Evolutionary conservation across 1,284 basidiomycete genomes (phyloP), one percentile per base, ranked within the genome.

Genomic region (Leccinum subrobustum): DNA sequence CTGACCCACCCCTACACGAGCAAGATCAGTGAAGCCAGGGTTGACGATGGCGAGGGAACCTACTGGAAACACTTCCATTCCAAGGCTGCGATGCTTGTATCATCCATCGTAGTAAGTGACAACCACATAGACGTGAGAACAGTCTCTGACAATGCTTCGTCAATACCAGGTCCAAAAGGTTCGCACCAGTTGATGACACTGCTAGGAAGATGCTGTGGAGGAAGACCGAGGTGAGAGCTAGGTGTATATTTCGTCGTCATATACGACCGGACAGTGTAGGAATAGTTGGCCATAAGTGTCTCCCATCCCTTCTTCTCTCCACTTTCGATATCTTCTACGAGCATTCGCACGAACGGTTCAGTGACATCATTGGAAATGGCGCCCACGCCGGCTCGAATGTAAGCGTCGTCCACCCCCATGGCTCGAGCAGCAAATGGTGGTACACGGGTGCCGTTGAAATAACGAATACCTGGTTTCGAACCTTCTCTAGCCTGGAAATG

Each of bases 121-220:
- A 58, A 0, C 1, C 6, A 39, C 0, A 3, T n/a, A 27, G 50
- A 52, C 50, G 27, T 12, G 16, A 63, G 23, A 60, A 65, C 23
- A 4, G n/a, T 0, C 4, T 63, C 53, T 35, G 20, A 9, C 3
- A 63, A 52, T 12, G 48, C 42, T 20, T 2, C 2, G 4, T 62
- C 53, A 23, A 14, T 35, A 23, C 11, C 0, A n/a, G 2, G 4
- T 50, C 4, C 57, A 20, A 72, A 55, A 4, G 60, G 61, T 31
- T 37, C 64, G 20, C 64, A 67, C 69, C 70, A 73, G 50, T 68
- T 63, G 52, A 72, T 62, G 2, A 64, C 63, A 9, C 62, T 64
- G 18, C 12, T 67, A 3, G 62, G 51, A 31, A 72, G 63, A 37
- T 58, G 56, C 4, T n/a, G 29, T 2, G 58, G 58, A 20, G 60